These are phyloP conservation scores for Clitoria ternatea DNA, from an alignment of 306 rosid species.

Conservation along the genomic window DNA sequence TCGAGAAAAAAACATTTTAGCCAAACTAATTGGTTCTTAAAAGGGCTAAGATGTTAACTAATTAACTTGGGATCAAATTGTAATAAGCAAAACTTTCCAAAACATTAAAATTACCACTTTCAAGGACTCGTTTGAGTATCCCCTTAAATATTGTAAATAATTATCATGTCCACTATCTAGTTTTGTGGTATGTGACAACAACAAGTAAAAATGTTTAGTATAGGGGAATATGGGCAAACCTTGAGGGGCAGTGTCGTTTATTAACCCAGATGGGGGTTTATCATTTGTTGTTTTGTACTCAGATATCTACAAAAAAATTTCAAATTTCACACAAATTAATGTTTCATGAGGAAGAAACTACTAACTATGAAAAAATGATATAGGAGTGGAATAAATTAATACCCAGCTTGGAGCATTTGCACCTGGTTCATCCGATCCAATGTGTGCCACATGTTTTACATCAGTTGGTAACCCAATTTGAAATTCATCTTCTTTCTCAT, in stretches of 20 bases:
- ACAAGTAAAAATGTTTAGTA: not conserved
- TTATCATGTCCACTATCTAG: no score
- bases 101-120: no score
- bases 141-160: no score
- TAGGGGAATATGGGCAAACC: conserved; percentile 40
- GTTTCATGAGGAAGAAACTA: not conserved
- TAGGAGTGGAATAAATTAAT: not conserved
- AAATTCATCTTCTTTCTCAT: conserved; percentile 68
- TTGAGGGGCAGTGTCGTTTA: conserved; percentile 21
- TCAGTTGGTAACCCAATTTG: conserved; percentile 89
- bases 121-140: no score
- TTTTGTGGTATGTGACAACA: not conserved
- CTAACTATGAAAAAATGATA: not conserved
- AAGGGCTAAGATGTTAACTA: no score
- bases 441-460: conserved; percentile 56
- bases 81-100: no score
- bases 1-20: no score
- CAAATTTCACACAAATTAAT: not conserved
- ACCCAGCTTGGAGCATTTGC: conserved; percentile 47
- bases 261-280: conserved; percentile 19
- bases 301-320: conserved; percentile 49
- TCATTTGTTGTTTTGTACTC: conserved; percentile 43
- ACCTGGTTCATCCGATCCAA: conserved; percentile 49
- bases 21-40: no score
- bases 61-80: no score